A percentile compares a stretch with the other conserved stretches of the same genome.
These are phyloP conservation scores for Solanum stenotomum DNA, from an alignment of 257 asterid species.

Conservation along the genomic window DNA sequence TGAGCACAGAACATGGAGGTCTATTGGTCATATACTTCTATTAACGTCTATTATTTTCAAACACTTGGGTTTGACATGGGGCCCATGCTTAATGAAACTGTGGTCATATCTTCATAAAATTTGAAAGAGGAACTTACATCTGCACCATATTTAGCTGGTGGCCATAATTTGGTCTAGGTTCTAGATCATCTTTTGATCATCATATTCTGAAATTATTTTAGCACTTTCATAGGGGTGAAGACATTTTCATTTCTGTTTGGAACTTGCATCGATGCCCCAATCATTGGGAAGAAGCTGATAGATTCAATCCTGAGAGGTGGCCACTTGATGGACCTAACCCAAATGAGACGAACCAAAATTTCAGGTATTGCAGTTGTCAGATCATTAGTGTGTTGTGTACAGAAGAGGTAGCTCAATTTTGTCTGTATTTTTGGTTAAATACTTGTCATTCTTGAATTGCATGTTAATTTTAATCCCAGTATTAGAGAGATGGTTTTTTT, in stretches of 20 bases:
- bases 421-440: background rate
- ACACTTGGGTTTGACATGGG: background rate
- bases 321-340: slow-evolving; percentile 94
- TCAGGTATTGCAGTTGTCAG: slow-evolving; percentile 45
- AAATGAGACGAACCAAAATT: slow-evolving; percentile 90
- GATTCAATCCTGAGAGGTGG: slow-evolving; percentile 95
- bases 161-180: background rate
- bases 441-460: background rate
- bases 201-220: background rate
- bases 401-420: background rate
- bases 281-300: slow-evolving; percentile 84
- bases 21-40: background rate
- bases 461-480: background rate
- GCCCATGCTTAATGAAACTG: background rate
- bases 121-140: background rate
- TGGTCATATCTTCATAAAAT: background rate
- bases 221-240: slow-evolving; percentile 60
- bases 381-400: background rate
- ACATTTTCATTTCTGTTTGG: slow-evolving; percentile 93
- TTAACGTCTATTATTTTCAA: background rate
- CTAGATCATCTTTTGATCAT: background rate
- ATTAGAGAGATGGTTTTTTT: background rate
- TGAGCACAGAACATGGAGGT: background rate
- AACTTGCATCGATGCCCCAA: slow-evolving; percentile 81
- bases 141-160: background rate